A percentile compares a stretch with the other conserved stretches of the same genome.
Evolutionary conservation across 176 grass and related monocot genomes (phyloP).

Genomic region (Eragrostis nindensis): DNA sequence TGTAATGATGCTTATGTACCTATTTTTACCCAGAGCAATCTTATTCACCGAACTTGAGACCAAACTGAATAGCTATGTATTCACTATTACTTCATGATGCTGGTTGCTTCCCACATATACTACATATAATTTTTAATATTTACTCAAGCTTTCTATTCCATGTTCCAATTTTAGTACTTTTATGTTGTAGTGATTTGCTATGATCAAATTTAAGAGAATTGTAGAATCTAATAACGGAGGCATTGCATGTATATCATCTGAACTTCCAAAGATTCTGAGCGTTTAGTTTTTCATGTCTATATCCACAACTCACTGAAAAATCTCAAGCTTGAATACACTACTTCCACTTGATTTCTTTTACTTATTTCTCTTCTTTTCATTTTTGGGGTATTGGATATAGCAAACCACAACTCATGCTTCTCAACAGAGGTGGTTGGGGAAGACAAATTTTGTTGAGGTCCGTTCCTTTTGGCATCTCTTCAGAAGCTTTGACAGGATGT

Average conservation of each 20-base stretch:
- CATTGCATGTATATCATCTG: neutral
- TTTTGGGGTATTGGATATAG: slow-evolving; percentile 48
- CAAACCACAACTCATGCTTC: slow-evolving; percentile 33
- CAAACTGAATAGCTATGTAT: slow-evolving; percentile 14
- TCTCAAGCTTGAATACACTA: slow-evolving; percentile 27
- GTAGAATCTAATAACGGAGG: neutral
- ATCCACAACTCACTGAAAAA: neutral
- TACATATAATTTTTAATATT: neutral
- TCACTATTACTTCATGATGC: neutral
- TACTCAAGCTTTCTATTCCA: neutral
- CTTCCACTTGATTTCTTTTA: slow-evolving; percentile 28
- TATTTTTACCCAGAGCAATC: neutral
- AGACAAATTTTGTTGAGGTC: slow-evolving; percentile 92
- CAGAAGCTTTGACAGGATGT: slow-evolving; percentile 96
- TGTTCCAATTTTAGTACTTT: neutral
- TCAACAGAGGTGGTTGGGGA: slow-evolving; percentile 75
- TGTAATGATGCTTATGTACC: slow-evolving; percentile 12
- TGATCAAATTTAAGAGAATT: neutral
- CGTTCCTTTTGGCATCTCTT: slow-evolving; percentile 97
- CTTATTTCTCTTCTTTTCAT: slow-evolving; percentile 31
- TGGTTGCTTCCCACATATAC: neutral
- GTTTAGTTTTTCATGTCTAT: slow-evolving; percentile 2
- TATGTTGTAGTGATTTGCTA: neutral
- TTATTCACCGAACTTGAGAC: slow-evolving; percentile 10
- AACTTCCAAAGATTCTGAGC: neutral